phyloP scores from a whole-genome alignment of 495 filamentous ascomycete species.

The Lophiotrema nucula region DNA sequence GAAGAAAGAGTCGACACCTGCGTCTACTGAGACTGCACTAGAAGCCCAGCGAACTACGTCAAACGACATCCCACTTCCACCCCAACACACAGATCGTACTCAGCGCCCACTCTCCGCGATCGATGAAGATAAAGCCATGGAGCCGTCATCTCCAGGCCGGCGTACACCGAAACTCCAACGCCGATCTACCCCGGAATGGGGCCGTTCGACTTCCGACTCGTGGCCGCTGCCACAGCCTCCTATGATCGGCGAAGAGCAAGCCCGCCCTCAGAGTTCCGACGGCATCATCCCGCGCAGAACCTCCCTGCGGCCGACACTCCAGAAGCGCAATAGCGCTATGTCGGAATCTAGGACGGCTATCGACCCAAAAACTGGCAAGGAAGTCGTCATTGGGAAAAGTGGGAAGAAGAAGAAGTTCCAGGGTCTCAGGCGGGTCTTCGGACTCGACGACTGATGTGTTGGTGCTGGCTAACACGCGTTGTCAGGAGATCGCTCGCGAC shows the following conservation, averaged over 20 bases:
- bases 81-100: constrained; percentile 3
- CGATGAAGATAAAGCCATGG: constrained; percentile 24
- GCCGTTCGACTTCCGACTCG: constrained; percentile 28
- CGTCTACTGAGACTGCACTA: neutral
- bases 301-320: constrained; percentile 20
- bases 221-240: constrained; percentile 36
- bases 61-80: constrained; percentile 13
- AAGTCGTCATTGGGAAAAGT: constrained; percentile 33
- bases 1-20: constrained; percentile 30
- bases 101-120: constrained; percentile 29
- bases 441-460: constrained; percentile 48
- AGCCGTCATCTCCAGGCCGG: constrained; percentile 1
- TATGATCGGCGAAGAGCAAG: constrained; percentile 17
- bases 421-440: constrained; percentile 55
- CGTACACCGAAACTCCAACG: constrained; percentile 34
- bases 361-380: constrained; percentile 24
- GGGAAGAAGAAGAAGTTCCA: constrained; percentile 63
- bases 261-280: constrained; percentile 34
- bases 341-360: constrained; percentile 3
- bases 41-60: neutral
- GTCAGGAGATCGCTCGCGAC: neutral
- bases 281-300: constrained; percentile 8
- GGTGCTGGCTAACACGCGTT: neutral
- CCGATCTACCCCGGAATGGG: constrained; percentile 29
- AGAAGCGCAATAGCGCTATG: constrained; percentile 26